A percentile compares a stretch with the other conserved stretches of the same genome.
Evolutionary conservation across 2,329 filamentous ascomycete species (phyloP).

Genomic region (Talaromyces sp.): DNA sequence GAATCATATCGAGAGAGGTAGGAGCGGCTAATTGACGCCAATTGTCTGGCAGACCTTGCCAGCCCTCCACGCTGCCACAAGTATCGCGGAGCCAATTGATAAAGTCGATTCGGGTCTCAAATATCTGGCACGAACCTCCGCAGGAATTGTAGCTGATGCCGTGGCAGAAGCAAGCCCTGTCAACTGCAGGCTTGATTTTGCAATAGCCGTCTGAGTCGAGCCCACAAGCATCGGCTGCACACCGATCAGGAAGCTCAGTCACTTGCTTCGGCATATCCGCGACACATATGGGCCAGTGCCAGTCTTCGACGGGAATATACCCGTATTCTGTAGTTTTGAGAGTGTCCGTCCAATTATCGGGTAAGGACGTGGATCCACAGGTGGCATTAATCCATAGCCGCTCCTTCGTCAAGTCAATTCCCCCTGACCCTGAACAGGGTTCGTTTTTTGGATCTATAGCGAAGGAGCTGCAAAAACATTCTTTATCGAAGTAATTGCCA

Average conservation of each 20-base stretch:
- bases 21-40: background rate
- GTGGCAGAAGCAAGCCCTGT: background rate
- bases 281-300: background rate
- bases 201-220: background rate
- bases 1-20: background rate
- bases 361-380: background rate
- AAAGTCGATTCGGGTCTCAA: background rate
- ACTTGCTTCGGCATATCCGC: background rate
- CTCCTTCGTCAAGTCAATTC: background rate
- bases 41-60: background rate
- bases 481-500: background rate
- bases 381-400: slow-evolving; percentile 1
- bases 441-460: background rate
- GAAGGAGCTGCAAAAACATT: background rate
- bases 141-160: background rate
- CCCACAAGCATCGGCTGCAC: background rate
- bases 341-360: background rate
- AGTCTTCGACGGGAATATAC: background rate
- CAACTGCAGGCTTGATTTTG: background rate
- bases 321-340: background rate
- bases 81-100: background rate
- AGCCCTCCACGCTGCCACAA: background rate
- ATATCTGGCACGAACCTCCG: background rate
- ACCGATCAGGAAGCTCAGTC: background rate
- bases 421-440: background rate